phyloP scores from a whole-genome alignment of 129 eudicot species.

The Pseudognaphalium luteoalbum region DNA sequence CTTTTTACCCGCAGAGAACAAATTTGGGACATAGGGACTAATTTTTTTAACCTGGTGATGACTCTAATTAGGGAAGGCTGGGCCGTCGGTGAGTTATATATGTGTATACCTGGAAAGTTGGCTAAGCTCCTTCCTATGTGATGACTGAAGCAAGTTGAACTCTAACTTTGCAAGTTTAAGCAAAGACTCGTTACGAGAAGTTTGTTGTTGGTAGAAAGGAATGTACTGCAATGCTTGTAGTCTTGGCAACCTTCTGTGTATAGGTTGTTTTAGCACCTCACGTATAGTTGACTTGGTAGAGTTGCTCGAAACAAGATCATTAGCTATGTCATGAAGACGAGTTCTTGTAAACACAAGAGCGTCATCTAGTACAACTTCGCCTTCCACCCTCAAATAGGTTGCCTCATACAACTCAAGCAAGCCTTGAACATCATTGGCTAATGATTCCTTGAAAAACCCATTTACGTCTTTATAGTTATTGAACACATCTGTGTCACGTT shows the following conservation, averaged over 20 bases:
- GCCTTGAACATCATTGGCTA: constrained; percentile 30
- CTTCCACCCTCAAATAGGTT: constrained; percentile 34
- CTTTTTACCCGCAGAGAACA: too few relatives aligned
- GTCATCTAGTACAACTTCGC: constrained; percentile 47
- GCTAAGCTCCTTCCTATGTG: constrained; percentile 43
- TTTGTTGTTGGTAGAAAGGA: constrained; percentile 37
- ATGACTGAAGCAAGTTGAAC: constrained; percentile 43
- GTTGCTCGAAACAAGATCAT: constrained; percentile 5
- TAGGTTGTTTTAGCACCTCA: constrained; percentile 30
- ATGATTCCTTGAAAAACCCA: constrained; percentile 32
- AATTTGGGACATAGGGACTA: too few relatives aligned
- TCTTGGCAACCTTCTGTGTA: constrained; percentile 34
- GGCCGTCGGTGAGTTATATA: not conserved
- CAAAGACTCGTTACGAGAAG: constrained; percentile 24
- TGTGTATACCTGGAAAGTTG: constrained; percentile 35
- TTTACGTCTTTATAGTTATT: constrained; percentile 32
- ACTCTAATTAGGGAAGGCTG: not conserved
- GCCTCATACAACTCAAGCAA: constrained; percentile 56
- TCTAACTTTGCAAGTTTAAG: constrained; percentile 49
- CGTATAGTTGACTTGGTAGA: constrained; percentile 14
- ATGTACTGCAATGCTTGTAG: constrained; percentile 40
- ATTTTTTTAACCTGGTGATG: too few relatives aligned
- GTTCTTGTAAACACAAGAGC: constrained; percentile 43
- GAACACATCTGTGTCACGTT: constrained; percentile 35
- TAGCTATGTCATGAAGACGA: constrained; percentile 9